Conservation (phyloP, 306 rosid species). For the Prunus dulcis region DNA sequence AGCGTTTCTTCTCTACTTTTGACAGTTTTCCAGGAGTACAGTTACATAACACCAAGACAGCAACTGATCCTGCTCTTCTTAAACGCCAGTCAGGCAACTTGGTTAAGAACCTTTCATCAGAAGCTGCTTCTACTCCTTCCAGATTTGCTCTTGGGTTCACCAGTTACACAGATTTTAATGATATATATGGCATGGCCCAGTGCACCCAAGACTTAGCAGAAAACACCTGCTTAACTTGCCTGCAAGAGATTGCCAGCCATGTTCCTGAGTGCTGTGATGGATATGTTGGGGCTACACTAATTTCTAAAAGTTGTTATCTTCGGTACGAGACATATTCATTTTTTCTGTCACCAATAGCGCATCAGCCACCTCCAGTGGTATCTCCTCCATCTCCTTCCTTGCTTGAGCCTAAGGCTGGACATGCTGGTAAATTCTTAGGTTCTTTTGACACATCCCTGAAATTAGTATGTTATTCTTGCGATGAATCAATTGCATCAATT, state of each 20-base stretch:
- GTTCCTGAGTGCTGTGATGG: background rate
- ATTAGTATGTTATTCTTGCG: background rate
- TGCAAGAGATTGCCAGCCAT: conserved; percentile 10
- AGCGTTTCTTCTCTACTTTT: conserved; percentile 12
- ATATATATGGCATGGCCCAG: conserved; percentile 23
- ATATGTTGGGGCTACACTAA: conserved; percentile 9
- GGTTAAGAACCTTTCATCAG: conserved; percentile 9
- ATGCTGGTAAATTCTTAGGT: background rate
- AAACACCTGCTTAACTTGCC: conserved; percentile 29
- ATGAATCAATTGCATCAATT: background rate
- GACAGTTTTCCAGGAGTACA: background rate
- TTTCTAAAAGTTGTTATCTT: conserved; percentile 25
- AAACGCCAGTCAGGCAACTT: background rate
- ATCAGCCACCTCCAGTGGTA: conserved; percentile 1
- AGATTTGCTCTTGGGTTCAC: conserved; percentile 16
- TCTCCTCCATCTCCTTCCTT: conserved; percentile 10
- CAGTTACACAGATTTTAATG: background rate
- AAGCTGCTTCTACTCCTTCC: conserved; percentile 23
- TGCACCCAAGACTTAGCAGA: conserved; percentile 21
- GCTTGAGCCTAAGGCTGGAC: background rate
- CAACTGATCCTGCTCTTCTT: conserved; percentile 13
- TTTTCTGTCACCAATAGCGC: background rate
- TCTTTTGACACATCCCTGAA: background rate
- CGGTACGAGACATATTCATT: conserved; percentile 17
- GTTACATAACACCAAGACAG: background rate